These are phyloP conservation scores for Sanghuangporus sanghuang DNA, from an alignment of 1,284 basidiomycete genomes.

Conservation along the genomic window DNA sequence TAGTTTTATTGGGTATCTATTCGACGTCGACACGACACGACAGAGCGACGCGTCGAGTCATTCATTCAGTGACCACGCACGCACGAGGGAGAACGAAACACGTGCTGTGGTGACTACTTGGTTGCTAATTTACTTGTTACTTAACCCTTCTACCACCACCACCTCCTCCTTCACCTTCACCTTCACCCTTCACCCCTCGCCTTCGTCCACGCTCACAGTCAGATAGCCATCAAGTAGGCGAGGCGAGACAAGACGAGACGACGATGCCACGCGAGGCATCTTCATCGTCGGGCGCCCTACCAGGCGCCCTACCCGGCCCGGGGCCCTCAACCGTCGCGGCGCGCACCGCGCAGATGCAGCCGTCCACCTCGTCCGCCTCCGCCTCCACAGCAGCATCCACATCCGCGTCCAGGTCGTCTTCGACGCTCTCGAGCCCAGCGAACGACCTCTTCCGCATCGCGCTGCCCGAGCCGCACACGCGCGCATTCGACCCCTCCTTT, in stretches of 20 bases:
- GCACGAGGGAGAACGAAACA: background rate
- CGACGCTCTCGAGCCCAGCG: conserved; percentile 9
- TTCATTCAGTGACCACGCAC: too few species aligned
- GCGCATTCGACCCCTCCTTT: too few species aligned
- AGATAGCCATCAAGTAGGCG: background rate
- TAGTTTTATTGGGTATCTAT: conserved; percentile 3
- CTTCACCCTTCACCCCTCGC: too few species aligned
- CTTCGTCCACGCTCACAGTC: background rate
- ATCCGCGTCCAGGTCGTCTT: background rate
- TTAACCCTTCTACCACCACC: too few species aligned
- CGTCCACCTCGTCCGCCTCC: background rate
- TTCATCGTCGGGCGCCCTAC: background rate
- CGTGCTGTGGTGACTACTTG: background rate
- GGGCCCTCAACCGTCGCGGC: background rate
- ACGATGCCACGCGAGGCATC: background rate
- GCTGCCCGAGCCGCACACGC: background rate
- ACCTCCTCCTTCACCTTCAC: too few species aligned
- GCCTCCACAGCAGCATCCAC: background rate
- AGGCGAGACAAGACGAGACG: background rate
- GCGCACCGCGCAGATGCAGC: background rate
- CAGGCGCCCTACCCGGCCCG: background rate
- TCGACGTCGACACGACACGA: background rate
- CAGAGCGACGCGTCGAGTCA: background rate
- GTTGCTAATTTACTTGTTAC: background rate
- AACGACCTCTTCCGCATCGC: conserved; percentile 17